Base-by-base conservation (phyloP, 176 grass and related monocot genomes). In the Musa itinerans region DNA sequence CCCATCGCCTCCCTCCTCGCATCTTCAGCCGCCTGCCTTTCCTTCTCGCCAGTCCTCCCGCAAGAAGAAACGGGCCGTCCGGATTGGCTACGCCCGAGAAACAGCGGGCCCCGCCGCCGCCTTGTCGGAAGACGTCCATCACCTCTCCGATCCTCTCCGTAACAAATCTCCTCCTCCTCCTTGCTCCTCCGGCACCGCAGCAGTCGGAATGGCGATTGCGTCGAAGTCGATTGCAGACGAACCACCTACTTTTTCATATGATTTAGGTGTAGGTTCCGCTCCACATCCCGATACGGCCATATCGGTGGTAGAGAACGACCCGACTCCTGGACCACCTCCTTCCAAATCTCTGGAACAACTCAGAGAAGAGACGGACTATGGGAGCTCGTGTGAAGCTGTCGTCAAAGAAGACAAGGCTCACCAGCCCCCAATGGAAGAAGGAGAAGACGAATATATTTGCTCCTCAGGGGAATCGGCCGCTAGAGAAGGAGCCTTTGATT, bases 11-110 rank as follows among this genome's bases (percentile, higher is more conserved):
- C 72, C 1, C 43, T 1, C 12, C 77, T 86, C n/a, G 78, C 84
- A 5, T 68, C 70, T 69, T 78, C 77, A 48, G 29, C 73, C 26
- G 75, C 81, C 48, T 50, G 26, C 8, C 73, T 82, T 54, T 66
- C 74, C 54, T 79, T 73, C 63, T 71, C 90, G 73, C 54, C 81
- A 83, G 63, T 6, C 74, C 34, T 92, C 92, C 21, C 88, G 95
- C 24, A 94, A 93, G 86, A 98, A 98, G 88, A 98, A 94, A 83
- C 83, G 90, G 64, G 95, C 88, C 26, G 86, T 94, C 68, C 95
- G 95, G 79, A 89, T 98, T 68, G 95, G 95, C 57, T 94, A 94
- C 59, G 95, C 83, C 62, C 95, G 95, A 12, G 85, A 87, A 53
- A 19, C 70, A 2, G 21, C 17, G 64, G 64, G 56, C 56, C 5